Percentiles rank a stretch among this genome's conserved stretches.
Conservation (phyloP, 192 early-diverging fungal species). For the Coemansia sp. region DNA sequence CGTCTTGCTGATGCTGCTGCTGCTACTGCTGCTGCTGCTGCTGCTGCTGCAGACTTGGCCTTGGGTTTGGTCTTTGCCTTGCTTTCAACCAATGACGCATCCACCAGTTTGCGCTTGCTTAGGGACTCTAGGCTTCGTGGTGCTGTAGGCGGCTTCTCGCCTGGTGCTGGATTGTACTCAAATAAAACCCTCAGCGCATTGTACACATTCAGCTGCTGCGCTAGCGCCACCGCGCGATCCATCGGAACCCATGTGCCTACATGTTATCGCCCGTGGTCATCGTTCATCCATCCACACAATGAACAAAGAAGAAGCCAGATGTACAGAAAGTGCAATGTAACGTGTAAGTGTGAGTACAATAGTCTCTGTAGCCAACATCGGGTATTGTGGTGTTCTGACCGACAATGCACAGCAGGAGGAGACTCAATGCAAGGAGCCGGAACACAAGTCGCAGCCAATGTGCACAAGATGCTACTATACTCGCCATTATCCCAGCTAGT, state of each 20-base stretch:
- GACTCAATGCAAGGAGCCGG: background rate
- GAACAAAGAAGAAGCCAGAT: background rate
- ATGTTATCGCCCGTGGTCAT: background rate
- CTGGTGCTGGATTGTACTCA: conserved; percentile 43
- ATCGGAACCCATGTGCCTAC: conserved; percentile 58
- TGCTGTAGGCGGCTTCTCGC: conserved; percentile 50
- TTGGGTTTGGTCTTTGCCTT: background rate
- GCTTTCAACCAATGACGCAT: background rate
- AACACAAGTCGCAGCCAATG: background rate
- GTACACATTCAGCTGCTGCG: conserved; percentile 39
- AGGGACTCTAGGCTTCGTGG: conserved; percentile 53
- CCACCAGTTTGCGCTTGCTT: conserved; percentile 41
- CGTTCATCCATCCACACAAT: conserved; percentile 8
- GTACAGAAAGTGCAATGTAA: too few species aligned
- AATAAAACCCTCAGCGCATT: conserved; percentile 37
- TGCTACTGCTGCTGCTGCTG: too few species aligned
- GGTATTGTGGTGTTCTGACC: background rate
- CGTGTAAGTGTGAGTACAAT: too few species aligned
- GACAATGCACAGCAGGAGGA: background rate
- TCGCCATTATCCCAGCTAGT: background rate
- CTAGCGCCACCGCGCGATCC: conserved; percentile 38
- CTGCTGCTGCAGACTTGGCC: background rate
- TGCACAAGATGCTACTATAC: background rate
- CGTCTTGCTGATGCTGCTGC: conserved; percentile 21
- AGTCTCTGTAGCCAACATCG: too few species aligned